phyloP scores from a whole-genome alignment of 305 asterid genomes.

The Fraxinus paxiana region DNA sequence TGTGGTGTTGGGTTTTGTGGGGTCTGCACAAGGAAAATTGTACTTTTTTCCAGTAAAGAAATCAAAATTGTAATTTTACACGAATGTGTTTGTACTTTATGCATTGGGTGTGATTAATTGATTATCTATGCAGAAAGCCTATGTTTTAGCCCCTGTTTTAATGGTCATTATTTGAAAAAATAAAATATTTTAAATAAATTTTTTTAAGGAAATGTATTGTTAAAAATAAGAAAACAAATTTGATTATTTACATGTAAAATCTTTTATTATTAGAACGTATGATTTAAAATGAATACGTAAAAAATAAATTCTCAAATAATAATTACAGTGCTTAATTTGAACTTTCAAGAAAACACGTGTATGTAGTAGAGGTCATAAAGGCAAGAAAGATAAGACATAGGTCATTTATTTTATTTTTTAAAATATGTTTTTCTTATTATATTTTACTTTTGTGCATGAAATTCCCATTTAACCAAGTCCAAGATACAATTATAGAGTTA shows the following conservation, averaged over 20 bases:
- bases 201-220: too few relatives aligned
- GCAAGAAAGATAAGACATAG: not conserved
- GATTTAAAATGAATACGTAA: too few relatives aligned
- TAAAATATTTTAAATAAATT: too few relatives aligned
- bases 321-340: not conserved
- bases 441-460: not conserved
- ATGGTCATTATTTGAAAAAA: too few relatives aligned
- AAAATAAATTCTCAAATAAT: too few relatives aligned
- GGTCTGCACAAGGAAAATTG: slow-evolving; percentile 27
- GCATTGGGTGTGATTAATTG: not conserved
- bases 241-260: too few relatives aligned
- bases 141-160: not conserved
- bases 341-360: not conserved
- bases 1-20: slow-evolving; percentile 32
- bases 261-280: too few relatives aligned
- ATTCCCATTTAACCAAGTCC: not conserved
- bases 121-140: not conserved
- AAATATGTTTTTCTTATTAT: too few relatives aligned
- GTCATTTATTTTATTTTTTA: not conserved
- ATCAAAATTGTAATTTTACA: slow-evolving; percentile 2
- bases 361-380: too few relatives aligned
- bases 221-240: too few relatives aligned
- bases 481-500: not conserved
- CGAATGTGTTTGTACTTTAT: not conserved
- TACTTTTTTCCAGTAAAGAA: slow-evolving; percentile 21